Conservation (phyloP, 805 yeast genomes). For the Sungouiozyma intestinalis region DNA sequence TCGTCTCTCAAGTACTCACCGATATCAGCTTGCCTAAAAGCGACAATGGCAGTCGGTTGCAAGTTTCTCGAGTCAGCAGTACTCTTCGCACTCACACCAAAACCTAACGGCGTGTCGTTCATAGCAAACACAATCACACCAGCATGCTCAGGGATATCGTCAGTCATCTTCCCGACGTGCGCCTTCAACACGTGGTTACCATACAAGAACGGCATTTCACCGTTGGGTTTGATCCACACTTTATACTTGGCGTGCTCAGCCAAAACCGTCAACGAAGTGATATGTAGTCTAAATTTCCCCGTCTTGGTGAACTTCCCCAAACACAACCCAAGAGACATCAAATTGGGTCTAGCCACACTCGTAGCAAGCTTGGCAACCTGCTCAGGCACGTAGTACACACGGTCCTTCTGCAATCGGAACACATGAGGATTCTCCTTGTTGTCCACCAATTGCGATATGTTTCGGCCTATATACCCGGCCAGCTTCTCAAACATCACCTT, state of each 20-base stretch:
- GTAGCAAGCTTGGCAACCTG: conserved; percentile 79
- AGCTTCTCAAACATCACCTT: conserved; percentile 91
- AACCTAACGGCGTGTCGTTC: conserved; percentile 89
- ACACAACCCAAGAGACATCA: conserved; percentile 90
- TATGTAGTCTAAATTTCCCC: conserved; percentile 90
- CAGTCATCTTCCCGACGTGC: conserved; percentile 92
- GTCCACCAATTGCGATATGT: conserved; percentile 78
- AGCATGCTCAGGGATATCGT: conserved; percentile 95
- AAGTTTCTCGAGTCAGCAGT: conserved; percentile 78
- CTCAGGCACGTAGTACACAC: conserved; percentile 89
- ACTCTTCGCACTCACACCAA: conserved; percentile 89
- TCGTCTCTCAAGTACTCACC: conserved; percentile 98
- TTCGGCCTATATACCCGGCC: conserved; percentile 94
- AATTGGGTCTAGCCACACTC: conserved; percentile 74
- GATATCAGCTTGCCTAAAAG: conserved; percentile 93
- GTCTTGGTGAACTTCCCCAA: conserved; percentile 96
- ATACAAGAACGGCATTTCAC: conserved; percentile 96
- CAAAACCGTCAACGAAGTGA: conserved; percentile 76
- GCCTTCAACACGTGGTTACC: conserved; percentile 96
- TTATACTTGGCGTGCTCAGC: conserved; percentile 87
- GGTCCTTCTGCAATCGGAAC: conserved; percentile 88
- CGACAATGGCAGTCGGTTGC: conserved; percentile 91
- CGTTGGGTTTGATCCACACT: conserved; percentile 92
- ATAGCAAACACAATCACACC: conserved; percentile 88
- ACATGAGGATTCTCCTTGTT: conserved; percentile 78